Conservation (phyloP, 805 yeast genomes). For the Candida parachauliodes region DNA sequence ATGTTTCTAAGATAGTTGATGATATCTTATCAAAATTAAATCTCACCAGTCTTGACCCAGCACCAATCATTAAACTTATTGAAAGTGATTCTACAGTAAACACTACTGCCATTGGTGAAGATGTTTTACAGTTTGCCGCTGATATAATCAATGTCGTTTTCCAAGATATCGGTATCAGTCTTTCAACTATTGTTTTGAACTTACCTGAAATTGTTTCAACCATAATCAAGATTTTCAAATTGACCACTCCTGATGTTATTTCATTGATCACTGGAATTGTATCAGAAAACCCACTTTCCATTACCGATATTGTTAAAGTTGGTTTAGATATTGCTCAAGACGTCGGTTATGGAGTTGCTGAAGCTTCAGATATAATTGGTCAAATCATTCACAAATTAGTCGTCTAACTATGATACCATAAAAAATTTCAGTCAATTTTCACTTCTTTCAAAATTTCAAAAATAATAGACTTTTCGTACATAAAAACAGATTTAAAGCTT, state of each 20-base stretch:
- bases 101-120: slow-evolving; percentile 1
- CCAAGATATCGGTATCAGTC: slow-evolving; percentile 1
- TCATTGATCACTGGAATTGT: neutral
- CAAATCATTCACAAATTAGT: slow-evolving; percentile 3
- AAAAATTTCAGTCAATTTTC: neutral
- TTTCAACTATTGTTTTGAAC: slow-evolving; percentile 3
- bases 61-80: neutral
- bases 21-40: slow-evolving; percentile 1
- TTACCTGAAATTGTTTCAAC: slow-evolving; percentile 4
- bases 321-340: slow-evolving; percentile 1
- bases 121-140: neutral
- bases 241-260: slow-evolving; percentile 4
- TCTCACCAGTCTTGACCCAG: neutral
- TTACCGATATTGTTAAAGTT: slow-evolving; percentile 1
- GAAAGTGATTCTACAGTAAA: neutral
- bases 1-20: neutral
- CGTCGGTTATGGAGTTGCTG: neutral
- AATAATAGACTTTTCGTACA: neutral
- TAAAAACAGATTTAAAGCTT: neutral
- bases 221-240: neutral
- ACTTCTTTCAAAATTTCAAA: neutral
- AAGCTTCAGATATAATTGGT: slow-evolving; percentile 1
- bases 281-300: slow-evolving; percentile 2
- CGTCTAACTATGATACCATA: neutral
- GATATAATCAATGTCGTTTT: neutral